A percentile compares a stretch with the other conserved stretches of the same genome.
Evolutionary conservation across 805 yeast species (phyloP).

Genomic region (Hanseniaspora jakobsenii): DNA sequence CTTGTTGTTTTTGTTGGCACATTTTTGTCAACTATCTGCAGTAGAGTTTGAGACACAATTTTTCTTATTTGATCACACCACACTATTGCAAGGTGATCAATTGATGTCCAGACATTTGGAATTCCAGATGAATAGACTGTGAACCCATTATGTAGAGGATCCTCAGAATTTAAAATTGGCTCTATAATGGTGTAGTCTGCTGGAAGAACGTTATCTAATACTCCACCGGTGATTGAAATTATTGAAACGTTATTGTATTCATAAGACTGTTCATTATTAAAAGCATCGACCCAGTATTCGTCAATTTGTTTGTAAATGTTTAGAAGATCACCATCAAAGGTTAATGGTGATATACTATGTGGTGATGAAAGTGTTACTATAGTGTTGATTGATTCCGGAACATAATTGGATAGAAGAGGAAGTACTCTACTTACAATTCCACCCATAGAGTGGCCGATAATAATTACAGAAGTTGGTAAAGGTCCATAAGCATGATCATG

Average conservation of each 20-base stretch:
- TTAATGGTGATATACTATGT: slow-evolving; percentile 81
- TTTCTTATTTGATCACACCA: slow-evolving; percentile 88
- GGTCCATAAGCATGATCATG: slow-evolving; percentile 22
- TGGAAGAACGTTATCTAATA: slow-evolving; percentile 63
- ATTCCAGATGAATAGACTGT: slow-evolving; percentile 76
- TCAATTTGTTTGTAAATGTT: slow-evolving; percentile 63
- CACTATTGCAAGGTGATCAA: slow-evolving; percentile 88
- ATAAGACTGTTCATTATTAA: slow-evolving; percentile 24
- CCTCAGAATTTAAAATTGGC: slow-evolving; percentile 46
- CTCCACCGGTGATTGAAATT: slow-evolving; percentile 83
- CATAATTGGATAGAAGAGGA: slow-evolving; percentile 67
- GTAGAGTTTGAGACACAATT: slow-evolving; percentile 44
- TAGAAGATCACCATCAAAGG: slow-evolving; percentile 81
- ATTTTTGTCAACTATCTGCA: slow-evolving; percentile 45
- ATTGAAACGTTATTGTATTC: slow-evolving; percentile 43
- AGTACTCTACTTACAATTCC: slow-evolving; percentile 85
- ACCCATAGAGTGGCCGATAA: slow-evolving; percentile 94
- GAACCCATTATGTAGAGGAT: slow-evolving; percentile 47
- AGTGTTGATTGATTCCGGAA: slow-evolving; percentile 61
- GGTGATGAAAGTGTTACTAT: slow-evolving; percentile 82
- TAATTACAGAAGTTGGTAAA: slow-evolving; percentile 55
- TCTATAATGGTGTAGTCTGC: slow-evolving; percentile 77
- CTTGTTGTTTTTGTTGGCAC: slow-evolving; percentile 40
- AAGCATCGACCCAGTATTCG: slow-evolving; percentile 66
- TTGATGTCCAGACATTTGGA: slow-evolving; percentile 85